phyloP scores from a whole-genome alignment of 2,329 filamentous ascomycete genomes.

The Botrytis aclada region DNA sequence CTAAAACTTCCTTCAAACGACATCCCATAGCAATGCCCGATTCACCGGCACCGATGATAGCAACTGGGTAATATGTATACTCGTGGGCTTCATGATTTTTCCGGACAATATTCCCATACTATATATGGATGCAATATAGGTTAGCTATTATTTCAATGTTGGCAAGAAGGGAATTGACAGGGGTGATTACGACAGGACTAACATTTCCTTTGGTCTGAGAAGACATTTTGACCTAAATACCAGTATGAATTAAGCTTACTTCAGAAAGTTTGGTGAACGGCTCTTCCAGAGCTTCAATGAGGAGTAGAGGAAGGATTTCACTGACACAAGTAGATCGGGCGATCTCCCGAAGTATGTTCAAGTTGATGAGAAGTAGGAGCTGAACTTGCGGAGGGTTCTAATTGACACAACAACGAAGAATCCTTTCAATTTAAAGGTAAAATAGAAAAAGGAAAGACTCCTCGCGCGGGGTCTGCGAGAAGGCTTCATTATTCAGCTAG shows the following conservation, averaged over 20 bases:
- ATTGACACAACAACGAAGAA: not conserved
- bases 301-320: not conserved
- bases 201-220: not conserved
- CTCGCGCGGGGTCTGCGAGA: not conserved
- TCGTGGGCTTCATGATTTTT: slow-evolving; percentile 41
- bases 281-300: not conserved
- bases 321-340: not conserved
- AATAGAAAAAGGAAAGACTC: not conserved
- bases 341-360: not conserved
- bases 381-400: not conserved
- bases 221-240: not conserved
- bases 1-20: slow-evolving; percentile 50
- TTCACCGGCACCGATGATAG: slow-evolving; percentile 57
- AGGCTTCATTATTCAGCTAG: not conserved
- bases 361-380: not conserved
- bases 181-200: not conserved
- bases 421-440: not conserved
- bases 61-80: slow-evolving; percentile 42
- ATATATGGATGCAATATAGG: not conserved
- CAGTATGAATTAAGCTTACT: not conserved
- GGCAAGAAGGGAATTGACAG: not conserved
- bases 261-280: not conserved
- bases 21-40: slow-evolving; percentile 60
- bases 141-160: not conserved
- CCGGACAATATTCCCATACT: slow-evolving; percentile 39